Base-by-base conservation (phyloP, 1,139 yeast species). In the Pichia terricola region DNA sequence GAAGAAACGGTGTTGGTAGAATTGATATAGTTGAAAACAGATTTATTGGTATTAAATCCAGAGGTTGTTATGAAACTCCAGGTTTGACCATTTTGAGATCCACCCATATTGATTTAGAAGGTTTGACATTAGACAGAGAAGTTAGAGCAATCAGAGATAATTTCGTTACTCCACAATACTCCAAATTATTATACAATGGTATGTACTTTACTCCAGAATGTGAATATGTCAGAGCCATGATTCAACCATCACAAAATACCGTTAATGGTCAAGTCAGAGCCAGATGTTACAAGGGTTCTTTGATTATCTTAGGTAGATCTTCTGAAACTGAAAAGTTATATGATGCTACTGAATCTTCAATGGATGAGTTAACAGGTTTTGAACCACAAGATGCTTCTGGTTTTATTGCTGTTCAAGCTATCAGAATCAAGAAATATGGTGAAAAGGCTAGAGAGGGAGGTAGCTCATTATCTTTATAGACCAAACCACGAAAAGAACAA, bases 21-120 rank as follows among this genome's bases (percentile, higher is more conserved):
- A 84, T 91, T 64, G 98, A 91, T 69, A 91, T 91, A 62, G 98
- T 91, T 56, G 98, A 91, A 73, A 88, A 91, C 76, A 86, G 98
- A 75, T 91, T 91, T 68, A 91, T 91, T 62, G 97, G 97, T 67
- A 85, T 91, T 68, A 91, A 91, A 71, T 89, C 97, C 53, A 86
- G 98, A 75, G 98, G 98, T 48, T 91, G 98, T 74, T 91, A 91
- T 72, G 98, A 91, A 72, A 94, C 97, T 54, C 98, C 98, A 56
- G 98, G 97, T 66, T 79, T 91, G 62, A 89, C 98, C 53, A 68
- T 91, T 54, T 81, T 91, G 69, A 86, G 98, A 78, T 69, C 79
- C 45, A 85, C 97, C 43, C 98, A 91, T 69, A 79, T 91, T 64
- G 98, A 91, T 65, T 73, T 91, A 60, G 98, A 91, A 73, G 98